Percentiles rank a stretch among this genome's conserved stretches.
Conservation (phyloP, 805 yeast genomes). For the Candida dendrica region DNA sequence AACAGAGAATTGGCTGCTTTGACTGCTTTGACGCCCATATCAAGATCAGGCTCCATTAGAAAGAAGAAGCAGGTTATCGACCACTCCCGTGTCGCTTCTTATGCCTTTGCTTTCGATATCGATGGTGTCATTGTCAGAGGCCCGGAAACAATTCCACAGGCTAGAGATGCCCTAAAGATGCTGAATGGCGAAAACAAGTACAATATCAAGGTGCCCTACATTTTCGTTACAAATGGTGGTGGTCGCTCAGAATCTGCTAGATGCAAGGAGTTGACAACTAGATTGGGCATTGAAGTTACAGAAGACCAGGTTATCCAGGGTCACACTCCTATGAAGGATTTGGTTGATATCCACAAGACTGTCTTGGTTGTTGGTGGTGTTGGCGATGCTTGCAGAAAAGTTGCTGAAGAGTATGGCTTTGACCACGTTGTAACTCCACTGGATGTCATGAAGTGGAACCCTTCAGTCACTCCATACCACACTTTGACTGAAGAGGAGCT, state of each 20-base stretch:
- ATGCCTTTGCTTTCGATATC: slow-evolving; percentile 88
- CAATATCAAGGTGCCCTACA: slow-evolving; percentile 74
- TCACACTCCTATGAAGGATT: slow-evolving; percentile 88
- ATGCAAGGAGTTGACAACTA: slow-evolving; percentile 59
- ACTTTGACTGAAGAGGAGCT: slow-evolving; percentile 67
- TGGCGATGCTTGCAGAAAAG: slow-evolving; percentile 75
- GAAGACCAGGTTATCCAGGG: slow-evolving; percentile 86
- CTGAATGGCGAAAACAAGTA: slow-evolving; percentile 74
- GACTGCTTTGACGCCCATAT: slow-evolving; percentile 18
- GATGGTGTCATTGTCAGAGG: slow-evolving; percentile 89
- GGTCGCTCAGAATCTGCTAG: slow-evolving; percentile 76
- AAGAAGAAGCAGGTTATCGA: slow-evolving; percentile 46
- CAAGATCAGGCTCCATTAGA: slow-evolving; percentile 24
- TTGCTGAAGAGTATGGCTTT: slow-evolving; percentile 81
- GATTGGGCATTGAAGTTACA: slow-evolving; percentile 54
- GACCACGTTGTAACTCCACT: slow-evolving; percentile 74
- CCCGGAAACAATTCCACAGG: slow-evolving; percentile 77
- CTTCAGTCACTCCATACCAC: slow-evolving; percentile 81
- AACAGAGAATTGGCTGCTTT: slow-evolving; percentile 21
- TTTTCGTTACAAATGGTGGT: slow-evolving; percentile 88
- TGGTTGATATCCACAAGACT: slow-evolving; percentile 58
- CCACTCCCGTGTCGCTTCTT: slow-evolving; percentile 68
- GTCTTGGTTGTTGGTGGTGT: slow-evolving; percentile 88
- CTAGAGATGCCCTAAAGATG: slow-evolving; percentile 62
- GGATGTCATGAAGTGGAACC: slow-evolving; percentile 81